Conservation (phyloP, 306 rosid species). For the Gillenia trifoliata region DNA sequence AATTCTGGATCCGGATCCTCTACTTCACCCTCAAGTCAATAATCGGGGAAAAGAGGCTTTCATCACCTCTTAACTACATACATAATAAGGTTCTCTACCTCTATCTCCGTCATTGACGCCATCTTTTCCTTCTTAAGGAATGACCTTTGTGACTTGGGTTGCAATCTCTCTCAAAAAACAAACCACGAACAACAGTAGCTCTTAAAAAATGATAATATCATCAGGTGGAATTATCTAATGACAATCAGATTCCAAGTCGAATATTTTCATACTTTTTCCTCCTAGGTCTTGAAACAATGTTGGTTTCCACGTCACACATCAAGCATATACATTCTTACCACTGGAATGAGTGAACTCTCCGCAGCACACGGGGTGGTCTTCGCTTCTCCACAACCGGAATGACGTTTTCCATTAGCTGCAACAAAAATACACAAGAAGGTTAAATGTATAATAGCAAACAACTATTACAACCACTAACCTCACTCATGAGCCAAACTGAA, state of each 20-base stretch:
- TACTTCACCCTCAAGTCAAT: constrained; percentile 24
- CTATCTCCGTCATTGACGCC: constrained; percentile 23
- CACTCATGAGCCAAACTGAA: background rate
- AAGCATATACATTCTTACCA: constrained; percentile 51
- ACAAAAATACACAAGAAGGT: constrained; percentile 5
- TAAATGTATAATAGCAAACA: background rate
- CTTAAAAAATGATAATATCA: constrained; percentile 9
- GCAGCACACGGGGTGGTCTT: constrained; percentile 54
- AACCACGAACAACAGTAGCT: constrained; percentile 1
- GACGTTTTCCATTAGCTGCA: constrained; percentile 82
- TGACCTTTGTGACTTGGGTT: constrained; percentile 24
- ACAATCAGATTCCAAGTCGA: background rate
- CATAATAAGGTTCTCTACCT: constrained; percentile 25
- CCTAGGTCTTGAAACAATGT: background rate
- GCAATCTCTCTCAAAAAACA: constrained; percentile 18
- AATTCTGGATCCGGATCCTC: constrained; percentile 21
- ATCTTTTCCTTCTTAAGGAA: constrained; percentile 21
- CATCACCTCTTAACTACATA: constrained; percentile 32
- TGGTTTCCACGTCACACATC: constrained; percentile 15
- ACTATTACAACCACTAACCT: background rate
- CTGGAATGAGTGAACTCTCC: constrained; percentile 54
- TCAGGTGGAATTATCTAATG: constrained; percentile 10
- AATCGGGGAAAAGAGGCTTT: constrained; percentile 24
- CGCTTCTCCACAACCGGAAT: constrained; percentile 74
- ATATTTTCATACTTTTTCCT: background rate